These are phyloP conservation scores for Corchorus capsularis DNA, from an alignment of 345 rosid species.

Conservation along the genomic window DNA sequence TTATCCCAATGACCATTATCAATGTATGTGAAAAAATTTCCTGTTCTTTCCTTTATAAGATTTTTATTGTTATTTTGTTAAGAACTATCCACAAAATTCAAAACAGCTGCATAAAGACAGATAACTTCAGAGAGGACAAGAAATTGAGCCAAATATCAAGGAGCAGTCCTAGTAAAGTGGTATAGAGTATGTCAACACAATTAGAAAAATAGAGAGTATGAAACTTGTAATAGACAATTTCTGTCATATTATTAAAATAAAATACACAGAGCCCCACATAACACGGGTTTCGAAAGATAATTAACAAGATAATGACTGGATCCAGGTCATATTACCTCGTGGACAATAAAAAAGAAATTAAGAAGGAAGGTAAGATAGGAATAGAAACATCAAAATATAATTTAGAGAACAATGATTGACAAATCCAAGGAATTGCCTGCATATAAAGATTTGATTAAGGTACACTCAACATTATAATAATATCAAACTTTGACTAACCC, in stretches of 20 bases:
- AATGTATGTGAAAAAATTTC: background rate
- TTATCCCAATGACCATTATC: background rate
- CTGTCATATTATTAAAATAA: background rate
- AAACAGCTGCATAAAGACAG: background rate
- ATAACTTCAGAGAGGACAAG: background rate
- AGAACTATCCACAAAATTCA: background rate
- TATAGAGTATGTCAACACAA: background rate
- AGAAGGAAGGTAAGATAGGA: background rate
- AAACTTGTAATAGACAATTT: background rate
- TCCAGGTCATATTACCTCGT: constrained; percentile 16
- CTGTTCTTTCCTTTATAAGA: background rate
- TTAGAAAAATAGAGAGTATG: background rate
- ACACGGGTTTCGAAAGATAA: constrained; percentile 7
- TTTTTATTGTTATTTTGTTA: background rate
- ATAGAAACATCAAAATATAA: constrained; percentile 25
- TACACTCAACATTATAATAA: constrained; percentile 7
- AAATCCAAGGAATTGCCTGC: constrained; percentile 25
- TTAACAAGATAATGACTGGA: constrained; percentile 21
- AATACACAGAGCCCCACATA: background rate
- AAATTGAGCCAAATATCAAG: background rate
- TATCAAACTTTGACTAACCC: constrained; percentile 15
- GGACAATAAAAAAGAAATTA: background rate
- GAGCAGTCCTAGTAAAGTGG: background rate
- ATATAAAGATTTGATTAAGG: constrained; percentile 1
- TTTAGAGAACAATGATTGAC: constrained; percentile 31